Evolutionary conservation across 306 rosid species (phyloP), one percentile per base, ranked within the genome.

Genomic region (Castanospermum australe): DNA sequence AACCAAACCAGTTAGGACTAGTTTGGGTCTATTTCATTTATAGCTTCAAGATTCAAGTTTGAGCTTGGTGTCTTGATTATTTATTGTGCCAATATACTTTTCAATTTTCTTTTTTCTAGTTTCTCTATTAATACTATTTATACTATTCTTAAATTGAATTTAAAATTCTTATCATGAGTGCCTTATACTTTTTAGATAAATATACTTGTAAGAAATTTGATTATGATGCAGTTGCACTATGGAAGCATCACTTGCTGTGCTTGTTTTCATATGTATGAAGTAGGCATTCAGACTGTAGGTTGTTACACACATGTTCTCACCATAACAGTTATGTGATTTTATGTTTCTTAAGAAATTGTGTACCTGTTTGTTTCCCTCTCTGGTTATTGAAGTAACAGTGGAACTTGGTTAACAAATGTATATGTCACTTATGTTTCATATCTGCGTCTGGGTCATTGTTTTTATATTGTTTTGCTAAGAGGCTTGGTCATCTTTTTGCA

Each of bases 381-480:
- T 79, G 67, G 61, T 56, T 71, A 44, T 41, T 74, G 42, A 73
- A 70, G 11, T 50, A 30, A 79, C 36, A 22, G 13, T 39, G 36
- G 36, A 71, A 72, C 32, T 61, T 63, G 56, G 30, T 71, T 71
- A 44, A 33, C 62, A 68, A 32, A 68, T 56, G 20, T 21, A 55
- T 24, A 18, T 20, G 67, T 3, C 56, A n/a, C 5, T 59, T 42
- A 2, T 74, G 14, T 70, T 57, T 9, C 9, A 33, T 79, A 15
- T 70, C 6, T 22, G 22, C 63, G 32, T 28, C 32, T 28, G 32
- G 32, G 32, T 28, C 32, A 28, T 28, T 28, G 1, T 28, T 41
- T 38, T 38, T 28, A 15, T 47, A 75, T 17, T 17, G 20, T 61
- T 63, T n/a, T 54, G 32, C 41, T 6, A 63, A 39, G 38, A 64